Evolutionary conservation across 768 basidiomycete genomes (phyloP).

Genomic region (Naganishia vishniacii): DNA sequence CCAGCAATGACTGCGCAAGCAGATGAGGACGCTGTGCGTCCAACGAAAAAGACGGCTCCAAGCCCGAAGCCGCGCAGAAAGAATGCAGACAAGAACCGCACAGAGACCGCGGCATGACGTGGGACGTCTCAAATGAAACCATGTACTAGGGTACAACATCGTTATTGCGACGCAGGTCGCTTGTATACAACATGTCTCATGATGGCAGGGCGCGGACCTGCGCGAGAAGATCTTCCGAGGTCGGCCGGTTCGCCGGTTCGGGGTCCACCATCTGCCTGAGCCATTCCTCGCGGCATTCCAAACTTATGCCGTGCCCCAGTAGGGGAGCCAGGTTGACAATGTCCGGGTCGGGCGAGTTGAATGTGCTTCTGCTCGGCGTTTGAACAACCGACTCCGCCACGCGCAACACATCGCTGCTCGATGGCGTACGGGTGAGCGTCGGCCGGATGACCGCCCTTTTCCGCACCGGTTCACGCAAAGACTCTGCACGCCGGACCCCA

Average conservation of each 20-base stretch:
- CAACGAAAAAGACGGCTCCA: conserved; percentile 14
- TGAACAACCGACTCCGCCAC: not conserved
- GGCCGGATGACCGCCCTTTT: not conserved
- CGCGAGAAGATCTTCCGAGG: not conserved
- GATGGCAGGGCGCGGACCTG: too few relatives aligned
- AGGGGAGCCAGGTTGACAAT: too few relatives aligned
- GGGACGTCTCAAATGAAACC: too few relatives aligned
- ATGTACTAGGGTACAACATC: too few relatives aligned
- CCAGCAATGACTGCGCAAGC: not conserved
- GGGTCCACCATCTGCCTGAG: not conserved
- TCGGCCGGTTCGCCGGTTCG: not conserved
- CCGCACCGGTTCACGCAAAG: conserved; percentile 25
- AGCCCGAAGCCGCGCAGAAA: not conserved
- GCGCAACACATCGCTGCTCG: not conserved
- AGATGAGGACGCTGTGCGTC: conserved; percentile 5
- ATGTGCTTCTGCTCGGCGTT: too few relatives aligned
- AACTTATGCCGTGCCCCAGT: too few relatives aligned
- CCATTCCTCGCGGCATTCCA: too few relatives aligned
- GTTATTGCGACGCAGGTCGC: too few relatives aligned
- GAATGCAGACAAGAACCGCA: conserved; percentile 3
- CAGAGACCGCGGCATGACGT: not conserved
- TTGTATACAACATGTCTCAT: too few relatives aligned
- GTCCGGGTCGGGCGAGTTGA: too few relatives aligned
- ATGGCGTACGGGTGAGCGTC: conserved; percentile 5
- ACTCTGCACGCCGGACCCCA: conserved; percentile 34